These are phyloP conservation scores for Bruguiera sexangula DNA, from an alignment of 345 rosid species.

Conservation along the genomic window DNA sequence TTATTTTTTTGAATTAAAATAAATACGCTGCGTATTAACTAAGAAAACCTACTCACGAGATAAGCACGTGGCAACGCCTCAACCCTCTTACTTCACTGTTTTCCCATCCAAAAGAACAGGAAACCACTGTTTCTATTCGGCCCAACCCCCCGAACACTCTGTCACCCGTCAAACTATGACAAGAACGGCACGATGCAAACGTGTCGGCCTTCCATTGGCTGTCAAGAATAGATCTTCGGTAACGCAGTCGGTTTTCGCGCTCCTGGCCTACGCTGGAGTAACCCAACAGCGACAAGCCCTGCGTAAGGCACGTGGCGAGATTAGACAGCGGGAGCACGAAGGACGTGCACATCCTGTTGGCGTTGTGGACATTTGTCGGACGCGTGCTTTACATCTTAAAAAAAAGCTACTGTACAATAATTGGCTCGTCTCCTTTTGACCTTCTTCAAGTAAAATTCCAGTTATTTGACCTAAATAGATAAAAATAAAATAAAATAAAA, in stretches of 20 bases:
- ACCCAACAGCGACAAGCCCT: conserved; percentile 16
- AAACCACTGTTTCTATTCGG: neutral
- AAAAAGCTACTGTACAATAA: conserved; percentile 7
- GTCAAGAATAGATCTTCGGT: conserved; percentile 3
- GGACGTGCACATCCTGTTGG: neutral
- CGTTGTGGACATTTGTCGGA: conserved; percentile 22
- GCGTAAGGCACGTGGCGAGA: conserved; percentile 19
- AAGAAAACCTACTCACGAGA: too few species aligned
- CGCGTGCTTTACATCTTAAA: conserved; percentile 17
- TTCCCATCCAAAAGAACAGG: neutral
- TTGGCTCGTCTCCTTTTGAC: neutral
- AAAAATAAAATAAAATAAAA: too few species aligned
- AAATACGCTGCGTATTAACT: too few species aligned
- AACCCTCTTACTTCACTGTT: neutral
- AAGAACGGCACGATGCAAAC: neutral
- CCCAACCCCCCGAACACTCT: neutral
- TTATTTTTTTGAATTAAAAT: too few species aligned
- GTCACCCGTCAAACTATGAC: neutral
- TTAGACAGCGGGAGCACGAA: conserved; percentile 21
- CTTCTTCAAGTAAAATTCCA: neutral
- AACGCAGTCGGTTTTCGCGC: neutral
- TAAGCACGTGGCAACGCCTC: too few species aligned
- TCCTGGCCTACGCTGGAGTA: neutral
- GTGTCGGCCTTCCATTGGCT: neutral
- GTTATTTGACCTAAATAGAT: too few species aligned